Base-by-base conservation (phyloP, 495 filamentous ascomycete species). In the Neurospora sp. region DNA sequence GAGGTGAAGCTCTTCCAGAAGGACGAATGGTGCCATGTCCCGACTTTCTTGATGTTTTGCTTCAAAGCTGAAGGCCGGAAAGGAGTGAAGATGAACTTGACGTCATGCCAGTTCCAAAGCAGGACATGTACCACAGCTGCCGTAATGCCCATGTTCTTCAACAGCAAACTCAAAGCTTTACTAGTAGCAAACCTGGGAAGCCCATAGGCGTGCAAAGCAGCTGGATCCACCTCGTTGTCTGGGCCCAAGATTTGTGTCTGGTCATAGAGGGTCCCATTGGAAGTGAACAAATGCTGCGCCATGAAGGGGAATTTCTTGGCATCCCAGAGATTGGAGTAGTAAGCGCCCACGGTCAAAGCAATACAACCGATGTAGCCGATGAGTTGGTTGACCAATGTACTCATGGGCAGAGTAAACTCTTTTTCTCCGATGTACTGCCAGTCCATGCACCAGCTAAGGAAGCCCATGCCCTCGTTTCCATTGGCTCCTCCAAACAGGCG, bases 181-280 rank as follows among this genome's bases (percentile, higher is more conserved):
- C 81, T 79, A 5, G 80, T 84, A 8, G 83, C 80, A 12, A 87
- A 69, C 16, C 74, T 79, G 0, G 86, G 85, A 12, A 82, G 65
- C 7, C 85, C 83, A 68, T 78, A 69, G n/a, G 79, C 44, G 1
- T 45, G 45, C 38, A 87, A 48, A 6, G 76, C 74, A 1, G 69
- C 65, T 35, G 75, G 71, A 69, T 85, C 77, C 16, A 87, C 79
- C 9, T 79, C 74, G 68, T 81, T 79, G 1, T 75, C 72, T 3
- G 77, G 22, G 37, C 80, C 84, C 0, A 87, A 74, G 10, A 80
- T 74, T 2, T 59, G n/a, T 0, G 78, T 73, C 8, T 82, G 81
- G 71, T 85, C 84, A 76, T 89, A 90, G 17, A 86, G 87, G 7
- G 87, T 88, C 14, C 86, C 86, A 70, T 89, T 88, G 3, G 68